Evolutionary conservation across 148 eudicot species (phyloP), one percentile per base, ranked within the genome.

Genomic region (Fagopyrum homotropicum): DNA sequence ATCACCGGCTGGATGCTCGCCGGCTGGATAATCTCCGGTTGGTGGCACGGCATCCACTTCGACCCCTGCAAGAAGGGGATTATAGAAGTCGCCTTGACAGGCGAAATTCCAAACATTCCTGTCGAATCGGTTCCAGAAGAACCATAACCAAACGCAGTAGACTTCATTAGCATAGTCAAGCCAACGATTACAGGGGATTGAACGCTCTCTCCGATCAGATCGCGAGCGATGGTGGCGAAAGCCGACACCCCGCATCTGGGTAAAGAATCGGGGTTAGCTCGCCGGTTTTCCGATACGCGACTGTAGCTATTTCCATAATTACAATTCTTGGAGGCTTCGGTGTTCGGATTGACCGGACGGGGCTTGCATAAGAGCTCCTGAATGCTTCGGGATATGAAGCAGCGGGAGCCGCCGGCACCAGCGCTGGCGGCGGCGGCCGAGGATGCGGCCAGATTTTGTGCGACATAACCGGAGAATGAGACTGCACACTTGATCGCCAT

Each of bases 401-500:
- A 74, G 72, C 86, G 88, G 44, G 60, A 60, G 57, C 83, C 70
- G 70, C 71, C 46, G 46, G 44, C 64, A 30, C 64, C 69, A 10
- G 69, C 69, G 1, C 2, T 2, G 44, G 46, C 46, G 71, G 71
- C 71, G 71, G 19, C 71, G 46, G 71, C 49, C 60, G 87, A 86
- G 44, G 87, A 75, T 10, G 87, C 76, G 43, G 87, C 89, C 5
- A 90, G 78, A 69, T 73, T 89, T n/a, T 86, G 87, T 30, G 97
- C 95, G 2, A 87, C 75, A 78, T 84, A 79, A 52, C 90, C 89
- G 73, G 98, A 85, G 85, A 82, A 87, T 43, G 86, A 61, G 61
- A 88, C 86, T 69, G 98, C 87, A 74, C 80, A 82, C 40, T 93
- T 75, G 72, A 91, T 86, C 75, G 98, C 98, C 98, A 93, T 93